Base-by-base conservation (phyloP, 805 yeast genomes). In the Barnettozyma sp. region DNA sequence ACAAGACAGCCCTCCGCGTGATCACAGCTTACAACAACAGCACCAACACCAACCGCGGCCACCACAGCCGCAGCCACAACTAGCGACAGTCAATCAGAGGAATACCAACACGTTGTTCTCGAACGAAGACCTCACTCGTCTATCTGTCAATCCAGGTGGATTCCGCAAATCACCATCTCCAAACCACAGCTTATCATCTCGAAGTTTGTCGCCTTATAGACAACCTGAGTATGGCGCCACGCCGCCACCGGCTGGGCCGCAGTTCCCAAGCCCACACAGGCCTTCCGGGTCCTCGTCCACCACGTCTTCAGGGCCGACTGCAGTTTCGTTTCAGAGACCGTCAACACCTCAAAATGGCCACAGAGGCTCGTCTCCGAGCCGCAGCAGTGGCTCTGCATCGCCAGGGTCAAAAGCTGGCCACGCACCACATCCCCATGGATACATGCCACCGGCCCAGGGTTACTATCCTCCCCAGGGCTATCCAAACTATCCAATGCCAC, bases 391-490 rank as follows among this genome's bases (percentile, higher is more conserved):
- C 26, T 7, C 8, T 20, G 11, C 26, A 28, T 36, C 50, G 21
- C 17, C 40, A 20, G 28, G 35, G 13, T 21, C 19, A 21, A 47
- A 46, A 34, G 48, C 38, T 5, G 35, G 35, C 30, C 28, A n/a
- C n/a, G 35, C 34, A 21, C 28, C 37, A 6, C 50, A 47, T 15
- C 50, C 46, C 21, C 46, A 40, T 14, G 37, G 38, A 7, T 29
- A 34, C 15, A 26, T 25, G 9, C 32, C 38, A 3, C 40, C 53
- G 10, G 14, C 27, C 27, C 18, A 25, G 6, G 27, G 26, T 24
- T 26, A 26, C 11, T 14, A 25, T 25, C 48, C 40, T 23, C 42
- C 41, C 13, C 47, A 37, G 17, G 40, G 33, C 10, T 38, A 37
- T 26, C 36, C n/a, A n/a, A n/a, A n/a, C n/a, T n/a, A n/a, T n/a